phyloP scores from a whole-genome alignment of 2,329 filamentous ascomycete species.

The Teratosphaeria destructans region DNA sequence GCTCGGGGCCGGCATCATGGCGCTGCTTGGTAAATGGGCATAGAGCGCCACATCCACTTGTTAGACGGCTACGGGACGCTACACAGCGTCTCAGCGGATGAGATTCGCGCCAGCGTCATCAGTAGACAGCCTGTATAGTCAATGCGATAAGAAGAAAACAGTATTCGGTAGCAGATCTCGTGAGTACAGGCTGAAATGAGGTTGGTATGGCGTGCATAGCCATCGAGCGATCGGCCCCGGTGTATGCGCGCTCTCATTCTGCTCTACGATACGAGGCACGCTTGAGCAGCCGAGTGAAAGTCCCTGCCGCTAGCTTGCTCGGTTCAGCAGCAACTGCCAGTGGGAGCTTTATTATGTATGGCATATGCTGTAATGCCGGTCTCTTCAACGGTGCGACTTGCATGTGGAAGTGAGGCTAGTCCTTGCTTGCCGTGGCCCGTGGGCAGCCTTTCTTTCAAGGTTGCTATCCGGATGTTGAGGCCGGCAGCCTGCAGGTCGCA shows the following conservation, averaged over 20 bases:
- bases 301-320: background rate
- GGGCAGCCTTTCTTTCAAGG: background rate
- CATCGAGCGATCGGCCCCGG: background rate
- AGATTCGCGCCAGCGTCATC: background rate
- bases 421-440: background rate
- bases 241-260: too few relatives aligned
- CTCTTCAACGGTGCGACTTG: background rate
- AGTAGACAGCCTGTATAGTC: background rate
- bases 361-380: background rate
- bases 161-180: background rate
- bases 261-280: background rate
- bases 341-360: background rate
- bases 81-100: background rate
- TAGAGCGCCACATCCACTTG: background rate
- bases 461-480: background rate
- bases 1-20: conserved; percentile 67
- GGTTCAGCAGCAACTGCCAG: too few relatives aligned
- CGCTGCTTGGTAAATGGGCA: conserved; percentile 63
- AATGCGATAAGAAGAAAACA: background rate
- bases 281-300: background rate
- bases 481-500: background rate
- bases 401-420: background rate
- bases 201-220: background rate
- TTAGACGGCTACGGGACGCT: background rate
- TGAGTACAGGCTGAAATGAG: background rate